A percentile compares a stretch with the other conserved stretches of the same genome.
Evolutionary conservation across 805 yeast species (phyloP).

Genomic region (Schwanniomyces polymorphus): DNA sequence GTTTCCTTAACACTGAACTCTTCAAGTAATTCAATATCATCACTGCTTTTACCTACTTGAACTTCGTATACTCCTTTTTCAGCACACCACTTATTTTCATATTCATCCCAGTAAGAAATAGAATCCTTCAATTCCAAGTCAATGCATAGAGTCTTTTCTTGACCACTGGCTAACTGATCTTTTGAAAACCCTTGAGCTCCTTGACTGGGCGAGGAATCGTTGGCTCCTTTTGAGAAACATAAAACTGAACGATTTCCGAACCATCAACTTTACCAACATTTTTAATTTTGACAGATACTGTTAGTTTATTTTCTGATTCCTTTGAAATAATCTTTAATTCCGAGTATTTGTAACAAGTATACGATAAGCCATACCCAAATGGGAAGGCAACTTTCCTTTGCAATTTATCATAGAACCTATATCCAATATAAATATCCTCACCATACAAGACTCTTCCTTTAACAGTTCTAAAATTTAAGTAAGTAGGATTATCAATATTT

Average conservation of each 20-base stretch:
- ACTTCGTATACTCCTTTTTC: conserved; percentile 54
- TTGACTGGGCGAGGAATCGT: conserved; percentile 51
- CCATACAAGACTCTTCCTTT: conserved; percentile 59
- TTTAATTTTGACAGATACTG: conserved; percentile 38
- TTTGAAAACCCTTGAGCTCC: conserved; percentile 57
- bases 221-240: conserved; percentile 41
- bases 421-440: conserved; percentile 66
- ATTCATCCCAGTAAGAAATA: conserved; percentile 54
- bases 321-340: conserved; percentile 31
- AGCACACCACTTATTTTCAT: conserved; percentile 48
- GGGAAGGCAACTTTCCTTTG: conserved; percentile 52
- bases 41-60: conserved; percentile 43
- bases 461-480: conserved; percentile 48
- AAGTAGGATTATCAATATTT: conserved; percentile 57
- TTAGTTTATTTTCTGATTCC: conserved; percentile 24
- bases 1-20: too few species aligned
- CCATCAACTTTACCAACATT: conserved; percentile 53
- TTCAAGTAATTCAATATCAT: conserved; percentile 20
- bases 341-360: conserved; percentile 47
- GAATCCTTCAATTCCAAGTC: conserved; percentile 49
- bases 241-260: conserved; percentile 56
- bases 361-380: conserved; percentile 65
- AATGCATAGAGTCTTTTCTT: too few species aligned
- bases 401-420: conserved; percentile 57
- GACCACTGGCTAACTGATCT: too few species aligned